Evolutionary conservation across 1,284 basidiomycete genomes (phyloP).

Genomic region (Ustilago xerochloae): DNA sequence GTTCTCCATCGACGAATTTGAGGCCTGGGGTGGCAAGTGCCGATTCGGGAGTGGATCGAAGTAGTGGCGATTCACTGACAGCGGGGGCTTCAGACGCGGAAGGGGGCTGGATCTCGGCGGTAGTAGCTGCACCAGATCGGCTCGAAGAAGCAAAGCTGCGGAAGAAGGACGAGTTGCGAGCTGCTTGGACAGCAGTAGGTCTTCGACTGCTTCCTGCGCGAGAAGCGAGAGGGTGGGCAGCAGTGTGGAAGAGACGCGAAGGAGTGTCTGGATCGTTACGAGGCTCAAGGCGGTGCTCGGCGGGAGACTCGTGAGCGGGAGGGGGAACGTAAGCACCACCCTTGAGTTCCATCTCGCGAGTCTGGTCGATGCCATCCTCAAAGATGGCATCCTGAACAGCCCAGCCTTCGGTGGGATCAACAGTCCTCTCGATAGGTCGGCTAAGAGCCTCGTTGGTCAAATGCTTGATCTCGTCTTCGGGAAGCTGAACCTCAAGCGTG

Average conservation of each 20-base stretch:
- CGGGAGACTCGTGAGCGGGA: slow-evolving; percentile 50
- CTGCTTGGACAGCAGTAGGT: slow-evolving; percentile 51
- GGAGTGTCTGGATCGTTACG: slow-evolving; percentile 52
- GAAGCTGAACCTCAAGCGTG: slow-evolving; percentile 37
- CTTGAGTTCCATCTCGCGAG: slow-evolving; percentile 54
- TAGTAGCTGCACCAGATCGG: slow-evolving; percentile 34
- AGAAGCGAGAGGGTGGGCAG: slow-evolving; percentile 39
- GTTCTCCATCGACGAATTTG: slow-evolving; percentile 49
- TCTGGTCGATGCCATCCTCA: slow-evolving; percentile 60
- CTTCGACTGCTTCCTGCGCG: slow-evolving; percentile 17
- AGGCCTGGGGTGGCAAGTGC: slow-evolving; percentile 57
- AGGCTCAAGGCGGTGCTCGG: slow-evolving; percentile 57
- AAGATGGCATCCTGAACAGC: slow-evolving; percentile 60
- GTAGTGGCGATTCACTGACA: slow-evolving; percentile 42
- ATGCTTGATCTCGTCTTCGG: slow-evolving; percentile 57
- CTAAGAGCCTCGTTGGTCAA: slow-evolving; percentile 54
- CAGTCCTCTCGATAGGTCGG: slow-evolving; percentile 55
- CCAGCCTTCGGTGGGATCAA: slow-evolving; percentile 59
- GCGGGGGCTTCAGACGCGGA: slow-evolving; percentile 36
- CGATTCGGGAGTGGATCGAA: slow-evolving; percentile 48
- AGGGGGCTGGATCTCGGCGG: slow-evolving; percentile 32
- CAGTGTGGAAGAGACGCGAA: slow-evolving; percentile 39
- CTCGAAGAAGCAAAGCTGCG: slow-evolving; percentile 50
- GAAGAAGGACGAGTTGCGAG: slow-evolving; percentile 34
- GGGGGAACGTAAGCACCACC: slow-evolving; percentile 45